Evolutionary conservation across 306 rosid species (phyloP), one percentile per base, ranked within the genome.

Genomic region (Ceratonia siliqua): DNA sequence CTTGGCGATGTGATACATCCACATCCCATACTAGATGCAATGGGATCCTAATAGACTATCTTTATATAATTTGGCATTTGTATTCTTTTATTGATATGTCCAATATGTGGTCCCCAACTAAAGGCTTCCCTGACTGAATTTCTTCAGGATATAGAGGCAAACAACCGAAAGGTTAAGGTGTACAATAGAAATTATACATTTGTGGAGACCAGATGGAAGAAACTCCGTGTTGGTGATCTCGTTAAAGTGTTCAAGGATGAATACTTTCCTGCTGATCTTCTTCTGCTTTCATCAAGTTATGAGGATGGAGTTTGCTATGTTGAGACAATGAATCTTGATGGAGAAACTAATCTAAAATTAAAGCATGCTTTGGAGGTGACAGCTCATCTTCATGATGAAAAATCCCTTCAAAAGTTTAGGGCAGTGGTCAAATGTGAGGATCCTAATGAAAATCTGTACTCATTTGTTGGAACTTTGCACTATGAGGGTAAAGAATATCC

Each of bases 271-370:
- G 91, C 98, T 33, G 98, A 92, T 87, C 80, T 92, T 74, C 81
- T 90, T 76, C 81, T 92, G 78, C 91, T 92, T 80, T 90, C 92
- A 1, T 92, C 98, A 10, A 84, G 88, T 80, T 79, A 87, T 8
- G 91, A 72, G n/a, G 98, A 89, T 55, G 94, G 98, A 8, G 81
- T 92, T 78, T 92, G 96, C 79, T 89, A 90, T 78, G 98, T 92
- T 9, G 98, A 92, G 72, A 92, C 98, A 13, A 89, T 89, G 96
- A 92, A 92, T 82, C 96, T 92, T 57, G 98, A 92, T 54, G 98
- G 98, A 78, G 98, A 92, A 82, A 92, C 98, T 33, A 92, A 92
- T 87, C 87, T 92, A 64, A 92, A 92, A 73, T 21, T 92, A 79
- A 92, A 92, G 88, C 92, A 83, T 25, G 77, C 95, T 28, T 84